Base-by-base conservation (phyloP, 2,329 filamentous ascomycete species). In the Penicillium sp. region DNA sequence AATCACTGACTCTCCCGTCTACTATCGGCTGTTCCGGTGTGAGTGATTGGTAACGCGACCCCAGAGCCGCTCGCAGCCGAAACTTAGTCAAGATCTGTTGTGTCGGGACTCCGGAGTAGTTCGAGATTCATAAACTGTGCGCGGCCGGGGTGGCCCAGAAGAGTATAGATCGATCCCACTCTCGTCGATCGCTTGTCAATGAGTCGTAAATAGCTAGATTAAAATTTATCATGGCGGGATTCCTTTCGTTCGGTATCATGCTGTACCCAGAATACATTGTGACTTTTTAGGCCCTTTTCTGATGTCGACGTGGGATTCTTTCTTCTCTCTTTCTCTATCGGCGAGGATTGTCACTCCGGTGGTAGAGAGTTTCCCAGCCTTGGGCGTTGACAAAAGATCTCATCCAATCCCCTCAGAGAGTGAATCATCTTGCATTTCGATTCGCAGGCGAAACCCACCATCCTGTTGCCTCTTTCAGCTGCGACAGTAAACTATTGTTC, bases 161-260 rank as follows among this genome's bases (percentile, higher is more conserved):
- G 33, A 51, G 47, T 40, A 48, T 48, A 44, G 48, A 41, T 45
- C 46, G 40, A 51, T 44, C 39, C 46, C 39, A 42, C 37, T 41
- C 32, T 23, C 42, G 48, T 50, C 48, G 47, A 51, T 50, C 46
- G 41, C 40, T 46, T 46, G 43, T 22, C 18, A 22, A 9, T 5
- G 18, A 22, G 18, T 22, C 18, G 44, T 41, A 22, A 29, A 26
- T 40, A 44, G 37, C 26, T 44, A 45, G 42, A 48, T 44, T 42
- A 43, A 47, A 42, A 33, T 26, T 20, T 13, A 29, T 18, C 29
- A 10, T 34, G 7, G n/a, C 20, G 15, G 16, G 36, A 33, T 40
- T 15, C 20, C 38, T 45, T 47, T 42, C 32, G 39, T 13, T 15
- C 39, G 22, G 42, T 32, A 22, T 22, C 18, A 22, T 9, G 18